Evolutionary conservation across 129 eudicot species (phyloP).

Genomic region (Lonicera japonica): DNA sequence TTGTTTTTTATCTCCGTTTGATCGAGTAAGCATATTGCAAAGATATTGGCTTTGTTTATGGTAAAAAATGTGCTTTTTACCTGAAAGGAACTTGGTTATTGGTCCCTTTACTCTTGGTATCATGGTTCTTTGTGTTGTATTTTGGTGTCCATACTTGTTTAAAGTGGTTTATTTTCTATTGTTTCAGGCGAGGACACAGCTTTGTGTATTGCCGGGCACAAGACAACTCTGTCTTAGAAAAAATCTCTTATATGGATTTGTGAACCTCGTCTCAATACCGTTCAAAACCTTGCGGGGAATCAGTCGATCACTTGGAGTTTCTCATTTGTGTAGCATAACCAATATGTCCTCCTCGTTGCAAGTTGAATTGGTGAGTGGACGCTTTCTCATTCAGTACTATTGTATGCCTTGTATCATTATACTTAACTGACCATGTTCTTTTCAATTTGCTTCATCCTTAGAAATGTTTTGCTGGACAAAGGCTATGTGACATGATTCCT

Average conservation of each 20-base stretch:
- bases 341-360: slow-evolving; percentile 64
- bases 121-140: too few species aligned
- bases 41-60: too few species aligned
- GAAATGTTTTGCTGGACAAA: too few species aligned
- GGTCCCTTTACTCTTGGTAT: too few species aligned
- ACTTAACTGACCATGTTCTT: too few species aligned
- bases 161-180: slow-evolving; percentile 1
- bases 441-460: too few species aligned
- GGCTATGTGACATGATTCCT: too few species aligned
- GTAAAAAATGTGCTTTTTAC: too few species aligned
- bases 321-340: slow-evolving; percentile 59
- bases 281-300: slow-evolving; percentile 73
- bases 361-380: slow-evolving; percentile 62
- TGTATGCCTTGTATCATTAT: not conserved
- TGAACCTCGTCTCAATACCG: slow-evolving; percentile 66
- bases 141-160: not conserved
- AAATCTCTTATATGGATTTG: slow-evolving; percentile 63
- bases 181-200: slow-evolving; percentile 53
- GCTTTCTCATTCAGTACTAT: not conserved
- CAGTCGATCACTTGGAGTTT: slow-evolving; percentile 68
- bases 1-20: too few species aligned
- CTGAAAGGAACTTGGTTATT: too few species aligned
- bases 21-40: too few species aligned
- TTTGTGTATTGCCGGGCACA: slow-evolving; percentile 76
- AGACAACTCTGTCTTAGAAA: slow-evolving; percentile 78